phyloP scores from a whole-genome alignment of 164 flowering plant species.

The Berberis thunbergii region DNA sequence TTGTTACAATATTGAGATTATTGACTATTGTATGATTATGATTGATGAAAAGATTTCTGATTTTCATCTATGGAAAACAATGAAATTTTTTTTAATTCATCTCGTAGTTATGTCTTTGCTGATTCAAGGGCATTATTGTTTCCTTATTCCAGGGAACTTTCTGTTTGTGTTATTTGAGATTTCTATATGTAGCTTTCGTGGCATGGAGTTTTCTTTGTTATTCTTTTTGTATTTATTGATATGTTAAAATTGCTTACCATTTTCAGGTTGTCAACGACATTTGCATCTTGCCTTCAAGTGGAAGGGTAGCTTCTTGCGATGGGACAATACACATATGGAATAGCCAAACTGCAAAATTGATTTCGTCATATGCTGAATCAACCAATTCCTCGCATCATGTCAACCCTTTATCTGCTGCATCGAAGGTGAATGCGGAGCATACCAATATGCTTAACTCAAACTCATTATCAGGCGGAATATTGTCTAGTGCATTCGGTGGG shows the following conservation, averaged over 20 bases:
- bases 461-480: slow-evolving; percentile 54
- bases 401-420: slow-evolving; percentile 29
- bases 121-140: not conserved
- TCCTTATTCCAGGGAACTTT: not conserved
- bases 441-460: slow-evolving; percentile 49
- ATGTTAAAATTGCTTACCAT: slow-evolving; percentile 6
- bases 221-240: not conserved
- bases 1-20: too few species aligned
- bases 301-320: slow-evolving; percentile 93
- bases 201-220: not conserved
- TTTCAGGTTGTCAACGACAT: slow-evolving; percentile 90
- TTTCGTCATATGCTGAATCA: slow-evolving; percentile 63
- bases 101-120: not conserved
- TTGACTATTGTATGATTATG: too few species aligned
- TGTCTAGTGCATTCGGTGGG: slow-evolving; percentile 68
- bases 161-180: not conserved
- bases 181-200: not conserved
- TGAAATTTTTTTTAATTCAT: too few species aligned
- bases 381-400: slow-evolving; percentile 33
- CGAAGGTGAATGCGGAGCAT: slow-evolving; percentile 43
- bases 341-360: slow-evolving; percentile 67
- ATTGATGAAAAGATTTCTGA: too few species aligned
- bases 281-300: slow-evolving; percentile 53
- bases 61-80: too few species aligned
- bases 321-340: slow-evolving; percentile 95